Conservation (phyloP, 2,329 filamentous ascomycete genomes). For the Alternaria consortialis region DNA sequence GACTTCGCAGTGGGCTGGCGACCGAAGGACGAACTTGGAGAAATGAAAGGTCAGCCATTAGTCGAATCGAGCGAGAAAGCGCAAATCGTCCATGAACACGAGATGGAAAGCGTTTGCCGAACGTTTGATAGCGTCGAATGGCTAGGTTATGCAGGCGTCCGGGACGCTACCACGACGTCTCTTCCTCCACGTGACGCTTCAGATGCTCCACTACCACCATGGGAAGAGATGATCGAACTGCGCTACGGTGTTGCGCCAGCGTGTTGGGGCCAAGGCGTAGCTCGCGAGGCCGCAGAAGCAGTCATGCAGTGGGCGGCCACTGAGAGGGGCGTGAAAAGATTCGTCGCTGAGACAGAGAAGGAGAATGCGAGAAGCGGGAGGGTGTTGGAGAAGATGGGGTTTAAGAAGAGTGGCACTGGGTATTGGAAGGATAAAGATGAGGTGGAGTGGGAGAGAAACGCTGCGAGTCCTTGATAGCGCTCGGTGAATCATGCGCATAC, state of each 20-base stretch:
- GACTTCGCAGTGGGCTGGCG: constrained; percentile 26
- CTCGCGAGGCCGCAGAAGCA: constrained; percentile 25
- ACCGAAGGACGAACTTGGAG: background rate
- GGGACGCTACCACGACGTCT: constrained; percentile 28
- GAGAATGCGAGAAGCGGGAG: constrained; percentile 32
- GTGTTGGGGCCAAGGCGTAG: constrained; percentile 27
- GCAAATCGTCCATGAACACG: background rate
- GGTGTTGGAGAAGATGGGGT: constrained; percentile 40
- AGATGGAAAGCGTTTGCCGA: background rate
- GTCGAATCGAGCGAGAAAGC: background rate
- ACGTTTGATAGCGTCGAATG: constrained; percentile 4
- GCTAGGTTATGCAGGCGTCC: constrained; percentile 32
- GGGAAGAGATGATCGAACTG: constrained; percentile 30
- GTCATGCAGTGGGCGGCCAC: constrained; percentile 27
- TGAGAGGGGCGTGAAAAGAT: constrained; percentile 20
- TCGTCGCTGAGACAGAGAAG: constrained; percentile 36
- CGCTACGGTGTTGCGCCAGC: constrained; percentile 24
- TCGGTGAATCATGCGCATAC: background rate
- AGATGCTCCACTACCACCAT: constrained; percentile 22
- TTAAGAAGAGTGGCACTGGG: constrained; percentile 18
- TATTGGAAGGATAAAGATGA: constrained; percentile 31
- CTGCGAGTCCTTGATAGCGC: background rate
- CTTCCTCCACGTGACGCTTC: constrained; percentile 14
- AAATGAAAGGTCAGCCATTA: background rate
- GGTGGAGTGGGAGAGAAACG: constrained; percentile 23